phyloP scores from a whole-genome alignment of 495 filamentous ascomycete species.

The Penicillium cataractarum region DNA sequence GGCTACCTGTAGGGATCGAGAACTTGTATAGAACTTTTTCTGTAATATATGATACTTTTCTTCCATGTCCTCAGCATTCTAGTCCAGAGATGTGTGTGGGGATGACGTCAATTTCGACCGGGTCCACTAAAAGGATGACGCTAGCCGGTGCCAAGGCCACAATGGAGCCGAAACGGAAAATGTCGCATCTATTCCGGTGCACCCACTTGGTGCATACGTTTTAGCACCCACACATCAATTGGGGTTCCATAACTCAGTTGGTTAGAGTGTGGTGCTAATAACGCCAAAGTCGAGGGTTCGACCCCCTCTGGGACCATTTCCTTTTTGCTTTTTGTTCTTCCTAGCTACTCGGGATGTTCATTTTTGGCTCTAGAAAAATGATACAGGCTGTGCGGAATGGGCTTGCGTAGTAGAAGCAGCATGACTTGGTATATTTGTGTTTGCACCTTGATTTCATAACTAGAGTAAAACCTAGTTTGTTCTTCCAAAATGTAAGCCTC shows the following conservation, averaged over 20 bases:
- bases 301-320: slow-evolving; percentile 17
- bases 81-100: neutral
- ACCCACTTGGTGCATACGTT: neutral
- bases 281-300: slow-evolving; percentile 40
- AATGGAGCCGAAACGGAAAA: neutral
- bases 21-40: too few relatives aligned
- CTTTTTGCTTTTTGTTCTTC: neutral
- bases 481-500: too few relatives aligned
- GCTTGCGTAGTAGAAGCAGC: too few relatives aligned
- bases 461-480: too few relatives aligned
- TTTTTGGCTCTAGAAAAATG: neutral
- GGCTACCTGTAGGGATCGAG: too few relatives aligned
- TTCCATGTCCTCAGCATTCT: too few relatives aligned
- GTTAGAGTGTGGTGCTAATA: slow-evolving; percentile 45
- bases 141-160: neutral
- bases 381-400: neutral
- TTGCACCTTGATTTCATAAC: too few relatives aligned
- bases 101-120: neutral
- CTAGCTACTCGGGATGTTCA: neutral
- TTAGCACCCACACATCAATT: neutral
- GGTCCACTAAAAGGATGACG: neutral
- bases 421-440: too few relatives aligned
- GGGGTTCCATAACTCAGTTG: slow-evolving; percentile 39
- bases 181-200: too few relatives aligned
- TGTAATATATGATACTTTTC: too few relatives aligned